These are phyloP conservation scores for Podila minutissima DNA, from an alignment of 192 early-diverging fungal species.

Conservation along the genomic window DNA sequence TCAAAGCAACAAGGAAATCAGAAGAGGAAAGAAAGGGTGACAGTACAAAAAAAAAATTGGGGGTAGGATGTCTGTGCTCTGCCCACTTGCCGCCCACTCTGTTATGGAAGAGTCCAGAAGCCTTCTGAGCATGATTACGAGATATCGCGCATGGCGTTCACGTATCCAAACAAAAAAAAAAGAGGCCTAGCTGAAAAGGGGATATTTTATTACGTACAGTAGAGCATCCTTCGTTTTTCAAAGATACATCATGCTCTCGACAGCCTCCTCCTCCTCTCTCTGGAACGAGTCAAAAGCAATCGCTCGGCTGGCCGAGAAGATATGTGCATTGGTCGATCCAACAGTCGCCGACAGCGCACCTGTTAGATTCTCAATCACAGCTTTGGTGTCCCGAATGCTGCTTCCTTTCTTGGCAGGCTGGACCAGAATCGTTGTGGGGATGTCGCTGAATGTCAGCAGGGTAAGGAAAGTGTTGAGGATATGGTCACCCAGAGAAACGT, in stretches of 20 bases:
- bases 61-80: no score
- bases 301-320: slow-evolving; percentile 24
- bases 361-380: slow-evolving; percentile 19
- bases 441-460: slow-evolving; percentile 17
- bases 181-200: neutral
- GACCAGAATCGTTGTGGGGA: slow-evolving; percentile 24
- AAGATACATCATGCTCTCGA: slow-evolving; percentile 31
- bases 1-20: no score
- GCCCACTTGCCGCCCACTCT: no score
- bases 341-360: slow-evolving; percentile 1
- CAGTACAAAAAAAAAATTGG: no score
- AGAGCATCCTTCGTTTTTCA: neutral
- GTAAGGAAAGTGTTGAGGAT: slow-evolving; percentile 30
- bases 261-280: slow-evolving; percentile 11
- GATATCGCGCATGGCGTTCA: no score
- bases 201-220: neutral
- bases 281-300: neutral
- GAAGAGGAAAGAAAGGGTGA: no score
- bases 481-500: slow-evolving; percentile 31
- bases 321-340: neutral
- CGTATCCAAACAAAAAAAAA: neutral
- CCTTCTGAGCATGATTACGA: no score
- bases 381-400: slow-evolving; percentile 13
- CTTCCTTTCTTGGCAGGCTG: slow-evolving; percentile 40
- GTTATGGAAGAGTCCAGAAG: no score